phyloP scores from a whole-genome alignment of 2,329 filamentous ascomycete species.

The Colletotrichum agaves region DNA sequence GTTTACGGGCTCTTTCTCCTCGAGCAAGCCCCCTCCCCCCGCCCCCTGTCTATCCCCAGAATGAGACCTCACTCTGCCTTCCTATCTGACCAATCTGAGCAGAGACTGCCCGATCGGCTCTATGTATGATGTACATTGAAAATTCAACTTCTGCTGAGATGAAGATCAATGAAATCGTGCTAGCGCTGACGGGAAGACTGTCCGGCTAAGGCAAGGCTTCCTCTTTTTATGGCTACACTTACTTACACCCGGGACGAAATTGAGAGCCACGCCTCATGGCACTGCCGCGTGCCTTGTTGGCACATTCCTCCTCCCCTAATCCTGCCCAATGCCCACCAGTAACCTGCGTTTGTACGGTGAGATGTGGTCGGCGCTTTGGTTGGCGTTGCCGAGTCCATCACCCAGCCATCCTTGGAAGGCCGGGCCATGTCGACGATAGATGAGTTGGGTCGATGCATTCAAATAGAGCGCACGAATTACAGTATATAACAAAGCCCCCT shows the following conservation, averaged over 20 bases:
- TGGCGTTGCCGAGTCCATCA: not conserved
- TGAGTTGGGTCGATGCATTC: conserved; percentile 17
- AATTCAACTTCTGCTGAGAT: not conserved
- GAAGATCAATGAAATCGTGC: not conserved
- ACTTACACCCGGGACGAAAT: conserved; percentile 2
- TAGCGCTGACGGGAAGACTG: conserved; percentile 21
- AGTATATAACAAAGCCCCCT: conserved; percentile 28
- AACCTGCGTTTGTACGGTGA: not conserved
- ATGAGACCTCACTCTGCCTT: not conserved
- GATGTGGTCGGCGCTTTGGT: not conserved
- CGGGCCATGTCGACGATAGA: conserved; percentile 11
- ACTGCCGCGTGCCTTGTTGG: conserved; percentile 1
- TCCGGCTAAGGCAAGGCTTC: not conserved
- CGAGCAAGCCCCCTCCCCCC: not conserved
- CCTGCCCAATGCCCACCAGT: not conserved
- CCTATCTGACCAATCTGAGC: not conserved
- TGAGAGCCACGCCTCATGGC: conserved; percentile 6
- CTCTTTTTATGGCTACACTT: conserved; percentile 18
- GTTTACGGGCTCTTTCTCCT: conserved; percentile 8
- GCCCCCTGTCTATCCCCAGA: too few species aligned
- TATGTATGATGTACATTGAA: conserved; percentile 9
- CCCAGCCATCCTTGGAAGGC: conserved; percentile 5
- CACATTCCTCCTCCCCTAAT: not conserved
- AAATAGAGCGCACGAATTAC: conserved; percentile 14
- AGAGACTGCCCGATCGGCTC: not conserved